Conservation (phyloP, 345 rosid genomes). For the Populus davidiana region DNA sequence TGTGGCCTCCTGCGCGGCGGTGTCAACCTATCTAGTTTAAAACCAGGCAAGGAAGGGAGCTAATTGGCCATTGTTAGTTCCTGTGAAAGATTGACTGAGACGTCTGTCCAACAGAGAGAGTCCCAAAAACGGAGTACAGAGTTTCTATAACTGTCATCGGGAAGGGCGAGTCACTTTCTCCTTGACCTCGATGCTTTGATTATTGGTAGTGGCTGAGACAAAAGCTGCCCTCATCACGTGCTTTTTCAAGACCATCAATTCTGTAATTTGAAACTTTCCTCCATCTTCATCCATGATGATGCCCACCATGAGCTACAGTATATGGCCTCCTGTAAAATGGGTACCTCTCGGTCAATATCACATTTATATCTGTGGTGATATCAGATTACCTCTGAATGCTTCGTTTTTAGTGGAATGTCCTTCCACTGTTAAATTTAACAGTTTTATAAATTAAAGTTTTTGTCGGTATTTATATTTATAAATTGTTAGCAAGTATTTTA, state of each 20-base stretch:
- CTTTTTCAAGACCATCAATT: not conserved
- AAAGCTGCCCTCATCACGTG: conserved; percentile 26
- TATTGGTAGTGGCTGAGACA: conserved; percentile 3
- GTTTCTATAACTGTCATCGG: not conserved
- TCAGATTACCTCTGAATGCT: not conserved
- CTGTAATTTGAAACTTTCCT: not conserved
- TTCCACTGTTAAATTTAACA: no score
- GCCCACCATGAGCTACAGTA: not conserved
- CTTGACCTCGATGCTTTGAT: not conserved
- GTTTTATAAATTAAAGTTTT: no score
- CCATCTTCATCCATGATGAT: not conserved
- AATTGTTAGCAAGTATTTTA: no score
- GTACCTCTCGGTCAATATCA: not conserved
- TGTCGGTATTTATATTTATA: accelerated
- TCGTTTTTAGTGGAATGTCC: no score
- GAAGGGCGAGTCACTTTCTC: not conserved
- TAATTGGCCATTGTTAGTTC: not conserved
- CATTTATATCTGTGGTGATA: not conserved
- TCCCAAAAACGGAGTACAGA: not conserved
- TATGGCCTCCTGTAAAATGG: not conserved
- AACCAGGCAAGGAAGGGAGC: not conserved
- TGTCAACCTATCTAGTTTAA: no score
- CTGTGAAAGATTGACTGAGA: not conserved
- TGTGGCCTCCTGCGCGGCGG: not conserved
- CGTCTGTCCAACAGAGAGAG: not conserved